A percentile compares a stretch with the other conserved stretches of the same genome.
These are phyloP conservation scores for Taphrina confusa DNA, from an alignment of 1,139 yeast species.

Conservation along the genomic window DNA sequence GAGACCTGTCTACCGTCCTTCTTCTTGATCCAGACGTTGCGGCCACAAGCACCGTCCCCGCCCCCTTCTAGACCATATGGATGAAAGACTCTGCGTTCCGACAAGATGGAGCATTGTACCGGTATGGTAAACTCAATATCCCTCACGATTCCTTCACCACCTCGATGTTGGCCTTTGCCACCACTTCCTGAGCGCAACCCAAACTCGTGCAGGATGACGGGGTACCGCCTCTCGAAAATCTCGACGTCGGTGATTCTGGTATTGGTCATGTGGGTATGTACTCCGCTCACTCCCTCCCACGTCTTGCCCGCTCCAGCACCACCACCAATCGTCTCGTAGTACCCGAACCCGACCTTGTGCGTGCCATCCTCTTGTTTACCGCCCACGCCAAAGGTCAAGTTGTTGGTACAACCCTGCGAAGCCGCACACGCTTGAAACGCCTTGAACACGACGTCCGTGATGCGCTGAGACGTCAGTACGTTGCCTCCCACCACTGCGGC, in stretches of 20 bases:
- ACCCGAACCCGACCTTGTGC: constrained; percentile 58
- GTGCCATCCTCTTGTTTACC: constrained; percentile 49
- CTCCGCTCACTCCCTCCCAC: constrained; percentile 65
- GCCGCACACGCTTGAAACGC: constrained; percentile 78
- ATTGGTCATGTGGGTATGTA: constrained; percentile 71
- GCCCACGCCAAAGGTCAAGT: constrained; percentile 66
- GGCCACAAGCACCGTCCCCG: constrained; percentile 59
- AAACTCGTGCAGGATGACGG: constrained; percentile 61
- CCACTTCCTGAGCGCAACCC: constrained; percentile 59
- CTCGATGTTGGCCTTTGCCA: constrained; percentile 57
- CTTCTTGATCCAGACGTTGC: constrained; percentile 55
- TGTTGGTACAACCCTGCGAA: constrained; percentile 68
- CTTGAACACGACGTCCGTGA: constrained; percentile 73
- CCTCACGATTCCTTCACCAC: constrained; percentile 66
- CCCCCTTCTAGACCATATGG: constrained; percentile 69
- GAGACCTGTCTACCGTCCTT: constrained; percentile 45
- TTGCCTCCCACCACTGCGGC: constrained; percentile 91
- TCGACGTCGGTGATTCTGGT: constrained; percentile 72
- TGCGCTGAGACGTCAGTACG: constrained; percentile 82
- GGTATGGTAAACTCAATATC: constrained; percentile 61
- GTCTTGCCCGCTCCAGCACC: constrained; percentile 64
- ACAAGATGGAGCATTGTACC: constrained; percentile 60
- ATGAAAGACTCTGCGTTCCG: constrained; percentile 60
- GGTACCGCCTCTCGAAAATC: constrained; percentile 65
- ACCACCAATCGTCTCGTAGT: constrained; percentile 54